Conservation (phyloP, 2,329 filamentous ascomycete species). For the Neodidymelliopsis sp. region DNA sequence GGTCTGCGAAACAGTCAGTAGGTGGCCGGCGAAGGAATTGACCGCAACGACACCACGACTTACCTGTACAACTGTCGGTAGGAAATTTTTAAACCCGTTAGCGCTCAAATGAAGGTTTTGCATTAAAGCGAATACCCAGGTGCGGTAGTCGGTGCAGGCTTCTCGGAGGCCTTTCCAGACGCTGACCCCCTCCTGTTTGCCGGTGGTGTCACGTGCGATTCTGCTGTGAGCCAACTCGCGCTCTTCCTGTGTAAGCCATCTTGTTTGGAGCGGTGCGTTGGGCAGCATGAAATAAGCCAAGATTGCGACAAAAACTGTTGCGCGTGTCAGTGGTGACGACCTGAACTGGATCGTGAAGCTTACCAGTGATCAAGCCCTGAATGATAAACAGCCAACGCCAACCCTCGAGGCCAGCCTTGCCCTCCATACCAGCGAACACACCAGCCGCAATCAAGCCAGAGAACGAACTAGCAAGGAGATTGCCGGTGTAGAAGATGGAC, state of each 20-base stretch:
- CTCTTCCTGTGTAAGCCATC: conserved; percentile 54
- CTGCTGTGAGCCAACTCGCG: conserved; percentile 38
- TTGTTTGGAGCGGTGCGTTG: conserved; percentile 39
- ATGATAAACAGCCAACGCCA: conserved; percentile 57
- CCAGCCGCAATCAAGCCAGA: conserved; percentile 52
- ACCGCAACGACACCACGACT: not conserved
- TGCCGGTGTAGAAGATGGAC: conserved; percentile 49
- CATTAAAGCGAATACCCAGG: conserved; percentile 28
- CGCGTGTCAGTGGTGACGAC: not conserved
- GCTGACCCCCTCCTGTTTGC: conserved; percentile 32
- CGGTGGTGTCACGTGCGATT: conserved; percentile 54
- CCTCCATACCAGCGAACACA: conserved; percentile 47
- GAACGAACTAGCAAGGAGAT: conserved; percentile 51
- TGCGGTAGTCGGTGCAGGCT: conserved; percentile 26
- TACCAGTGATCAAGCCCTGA: conserved; percentile 47
- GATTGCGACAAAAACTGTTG: conserved; percentile 13
- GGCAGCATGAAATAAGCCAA: conserved; percentile 28
- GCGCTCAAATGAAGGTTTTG: conserved; percentile 17
- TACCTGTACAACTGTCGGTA: conserved; percentile 16
- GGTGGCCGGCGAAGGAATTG: too few species aligned
- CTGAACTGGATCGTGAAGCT: not conserved
- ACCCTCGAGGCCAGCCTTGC: conserved; percentile 48
- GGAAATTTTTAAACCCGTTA: conserved; percentile 19
- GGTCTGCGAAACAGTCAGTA: conserved; percentile 1
- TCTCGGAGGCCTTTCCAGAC: conserved; percentile 21